Base-by-base conservation (phyloP, 495 filamentous ascomycete genomes). In the Oleoguttula mirabilis region DNA sequence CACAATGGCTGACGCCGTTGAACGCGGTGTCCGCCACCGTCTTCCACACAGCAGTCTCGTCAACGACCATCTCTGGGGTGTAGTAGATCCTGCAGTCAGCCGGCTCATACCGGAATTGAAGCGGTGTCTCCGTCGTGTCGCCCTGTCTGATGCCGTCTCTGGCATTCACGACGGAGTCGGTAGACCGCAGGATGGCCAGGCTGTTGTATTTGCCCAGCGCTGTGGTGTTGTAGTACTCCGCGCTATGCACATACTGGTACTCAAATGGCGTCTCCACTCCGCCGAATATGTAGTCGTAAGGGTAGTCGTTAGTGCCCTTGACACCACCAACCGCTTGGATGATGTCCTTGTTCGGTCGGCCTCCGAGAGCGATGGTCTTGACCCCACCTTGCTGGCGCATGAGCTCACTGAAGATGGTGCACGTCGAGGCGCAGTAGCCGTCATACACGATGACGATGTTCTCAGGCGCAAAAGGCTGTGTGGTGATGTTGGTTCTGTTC, bases 241-340 rank as follows among this genome's bases (percentile, higher is more conserved):
- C 41, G 17, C 41, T 30, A 21, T 45, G 40, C 3, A 25, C 23
- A 16, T 45, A 34, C 10, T 44, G 22, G 15, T 32, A 12, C 14
- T 19, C 17, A 22, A 45, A 51, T 10, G 48, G 41, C 16, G 15
- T 4, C 17, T 46, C 30, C n/a, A 37, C 42, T 23, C 14, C 17
- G 30, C 43, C 20, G 19, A 45, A 28, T 14, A 51, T 46, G 22
- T 45, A 51, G 11, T 17, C 4, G n/a, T 27, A 51, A 6, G 48
- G 48, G 30, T 31, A 44, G 41, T 43, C 40, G 28, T 48, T 48
- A 14, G 43, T 47, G 12, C 78, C 76, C 54, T 77, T 77, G 0
- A 71, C 67, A 15, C 71, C 71, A 7, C 77, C 77, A 8, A 79
- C 65, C 12, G 66, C 73, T 60, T 81, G 77, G 60, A 83, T 83